A percentile compares a stretch with the other conserved stretches of the same genome.
Evolutionary conservation across 768 basidiomycete genomes (phyloP).

Genomic region (Leucocoprinus sp.): DNA sequence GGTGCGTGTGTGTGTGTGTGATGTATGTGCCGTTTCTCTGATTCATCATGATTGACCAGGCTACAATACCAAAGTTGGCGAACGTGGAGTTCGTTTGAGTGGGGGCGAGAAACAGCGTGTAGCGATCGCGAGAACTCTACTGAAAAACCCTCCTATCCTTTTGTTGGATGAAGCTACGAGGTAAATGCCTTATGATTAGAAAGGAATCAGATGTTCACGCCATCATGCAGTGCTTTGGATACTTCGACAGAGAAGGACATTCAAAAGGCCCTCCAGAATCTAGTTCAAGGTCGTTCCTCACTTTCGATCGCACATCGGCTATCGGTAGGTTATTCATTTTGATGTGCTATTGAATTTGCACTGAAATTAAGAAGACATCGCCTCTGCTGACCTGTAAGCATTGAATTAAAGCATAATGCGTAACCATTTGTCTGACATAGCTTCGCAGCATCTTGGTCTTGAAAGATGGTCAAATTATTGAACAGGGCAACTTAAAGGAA

Average conservation of each 20-base stretch:
- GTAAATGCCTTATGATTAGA: slow-evolving; percentile 21
- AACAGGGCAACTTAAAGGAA: slow-evolving; percentile 74
- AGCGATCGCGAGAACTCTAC: slow-evolving; percentile 76
- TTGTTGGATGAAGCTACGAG: slow-evolving; percentile 75
- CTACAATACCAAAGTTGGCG: slow-evolving; percentile 85
- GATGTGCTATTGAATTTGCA: slow-evolving; percentile 7
- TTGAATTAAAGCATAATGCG: not conserved
- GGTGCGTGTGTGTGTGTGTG: slow-evolving; percentile 21
- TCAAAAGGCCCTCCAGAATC: slow-evolving; percentile 76
- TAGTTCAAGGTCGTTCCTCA: slow-evolving; percentile 65
- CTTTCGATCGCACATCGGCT: slow-evolving; percentile 76
- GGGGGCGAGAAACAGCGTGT: slow-evolving; percentile 91
- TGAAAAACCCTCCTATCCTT: slow-evolving; percentile 80
- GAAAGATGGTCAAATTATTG: slow-evolving; percentile 82
- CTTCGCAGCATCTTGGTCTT: slow-evolving; percentile 74
- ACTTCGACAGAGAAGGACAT: slow-evolving; percentile 88
- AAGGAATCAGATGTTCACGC: not conserved
- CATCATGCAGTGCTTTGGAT: slow-evolving; percentile 59
- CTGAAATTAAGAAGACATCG: slow-evolving; percentile 36
- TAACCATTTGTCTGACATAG: not conserved
- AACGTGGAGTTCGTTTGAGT: slow-evolving; percentile 75
- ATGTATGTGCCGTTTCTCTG: slow-evolving; percentile 1
- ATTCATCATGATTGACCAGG: slow-evolving; percentile 22
- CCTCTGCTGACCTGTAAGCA: slow-evolving; percentile 53
- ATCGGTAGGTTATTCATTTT: slow-evolving; percentile 40